Evolutionary conservation across 2,329 filamentous ascomycete genomes (phyloP).

Genomic region (Xylariaceae sp.): DNA sequence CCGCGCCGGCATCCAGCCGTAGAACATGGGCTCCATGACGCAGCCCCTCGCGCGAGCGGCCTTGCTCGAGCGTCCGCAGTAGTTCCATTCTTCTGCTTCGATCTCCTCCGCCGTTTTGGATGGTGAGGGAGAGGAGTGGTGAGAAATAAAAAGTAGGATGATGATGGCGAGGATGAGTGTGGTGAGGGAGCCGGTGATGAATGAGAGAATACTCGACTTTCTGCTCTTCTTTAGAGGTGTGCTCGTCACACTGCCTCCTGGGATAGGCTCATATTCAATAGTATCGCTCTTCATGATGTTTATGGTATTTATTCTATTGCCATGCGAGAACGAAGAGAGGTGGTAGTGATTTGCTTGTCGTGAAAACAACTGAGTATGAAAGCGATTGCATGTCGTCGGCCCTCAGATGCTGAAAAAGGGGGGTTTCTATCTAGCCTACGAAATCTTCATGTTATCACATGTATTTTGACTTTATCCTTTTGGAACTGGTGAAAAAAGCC

Average conservation of each 20-base stretch:
- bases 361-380: too few species aligned
- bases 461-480: too few species aligned
- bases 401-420: too few species aligned
- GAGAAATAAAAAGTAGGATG: not conserved
- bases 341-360: too few species aligned
- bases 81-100: conserved; percentile 18
- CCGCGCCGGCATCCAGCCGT: conserved; percentile 19
- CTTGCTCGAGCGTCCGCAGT: conserved; percentile 16
- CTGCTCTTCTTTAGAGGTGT: not conserved
- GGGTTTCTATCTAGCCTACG: too few species aligned
- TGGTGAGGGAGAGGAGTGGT: not conserved
- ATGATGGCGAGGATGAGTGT: not conserved
- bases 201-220: conserved; percentile 2
- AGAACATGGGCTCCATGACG: conserved; percentile 21
- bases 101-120: conserved; percentile 12
- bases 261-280: not conserved
- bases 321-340: too few species aligned
- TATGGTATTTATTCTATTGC: not conserved
- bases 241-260: not conserved
- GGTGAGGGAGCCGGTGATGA: not conserved
- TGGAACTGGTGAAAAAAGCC: too few species aligned
- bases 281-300: not conserved
- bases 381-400: too few species aligned
- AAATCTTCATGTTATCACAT: too few species aligned
- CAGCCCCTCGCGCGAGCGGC: conserved; percentile 14